Evolutionary conservation across 495 filamentous ascomycete species (phyloP).

Genomic region (Annulohypoxylon stygium): DNA sequence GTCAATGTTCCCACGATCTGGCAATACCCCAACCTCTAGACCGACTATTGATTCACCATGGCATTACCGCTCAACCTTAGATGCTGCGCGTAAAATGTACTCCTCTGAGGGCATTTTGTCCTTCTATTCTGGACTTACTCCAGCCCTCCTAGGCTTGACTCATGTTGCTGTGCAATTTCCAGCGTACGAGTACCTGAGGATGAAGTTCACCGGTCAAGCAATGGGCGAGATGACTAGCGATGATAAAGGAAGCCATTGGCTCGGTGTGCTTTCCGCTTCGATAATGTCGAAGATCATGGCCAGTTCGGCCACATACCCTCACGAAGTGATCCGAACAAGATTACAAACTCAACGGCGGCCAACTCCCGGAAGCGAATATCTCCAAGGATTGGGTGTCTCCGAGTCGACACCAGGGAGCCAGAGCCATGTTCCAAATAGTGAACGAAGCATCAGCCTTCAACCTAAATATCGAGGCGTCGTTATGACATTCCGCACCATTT

Average conservation of each 20-base stretch:
- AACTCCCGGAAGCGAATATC: slow-evolving; percentile 69
- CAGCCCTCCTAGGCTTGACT: slow-evolving; percentile 89
- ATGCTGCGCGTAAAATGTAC: slow-evolving; percentile 97
- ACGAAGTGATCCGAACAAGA: slow-evolving; percentile 92
- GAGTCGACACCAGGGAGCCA: slow-evolving; percentile 45
- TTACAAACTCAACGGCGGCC: slow-evolving; percentile 87
- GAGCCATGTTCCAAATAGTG: slow-evolving; percentile 43
- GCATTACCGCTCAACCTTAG: slow-evolving; percentile 88
- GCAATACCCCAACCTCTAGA: slow-evolving; percentile 63
- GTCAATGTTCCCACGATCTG: slow-evolving; percentile 58
- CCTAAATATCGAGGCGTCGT: slow-evolving; percentile 85
- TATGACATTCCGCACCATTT: slow-evolving; percentile 85
- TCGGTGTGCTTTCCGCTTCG: slow-evolving; percentile 87
- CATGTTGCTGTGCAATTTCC: slow-evolving; percentile 99
- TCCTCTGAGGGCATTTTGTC: slow-evolving; percentile 84
- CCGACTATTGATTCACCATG: slow-evolving; percentile 74
- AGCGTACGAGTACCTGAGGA: slow-evolving; percentile 93
- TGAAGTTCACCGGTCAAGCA: slow-evolving; percentile 85
- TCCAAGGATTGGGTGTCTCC: slow-evolving; percentile 69
- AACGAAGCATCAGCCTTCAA: slow-evolving; percentile 47
- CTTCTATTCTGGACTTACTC: slow-evolving; percentile 96
- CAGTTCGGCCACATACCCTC: slow-evolving; percentile 95
- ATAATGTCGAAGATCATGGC: slow-evolving; percentile 95
- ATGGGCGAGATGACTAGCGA: slow-evolving; percentile 72
- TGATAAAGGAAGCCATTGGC: slow-evolving; percentile 59